These are phyloP conservation scores for Ophiostoma australiae DNA, from an alignment of 2,329 filamentous ascomycete species.

Conservation along the genomic window DNA sequence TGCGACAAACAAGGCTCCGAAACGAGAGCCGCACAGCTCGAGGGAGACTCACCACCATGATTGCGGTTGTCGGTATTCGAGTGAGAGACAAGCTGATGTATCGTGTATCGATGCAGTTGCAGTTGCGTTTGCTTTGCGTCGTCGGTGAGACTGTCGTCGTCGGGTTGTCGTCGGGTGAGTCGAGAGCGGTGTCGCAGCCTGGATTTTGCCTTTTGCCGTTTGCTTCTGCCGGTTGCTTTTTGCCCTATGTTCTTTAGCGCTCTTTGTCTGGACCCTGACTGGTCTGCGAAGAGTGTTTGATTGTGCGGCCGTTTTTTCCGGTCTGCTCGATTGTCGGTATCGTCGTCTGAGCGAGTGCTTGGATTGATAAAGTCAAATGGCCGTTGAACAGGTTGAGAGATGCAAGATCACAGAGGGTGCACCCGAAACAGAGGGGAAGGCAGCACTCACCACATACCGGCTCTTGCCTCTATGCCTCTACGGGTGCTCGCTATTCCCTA, in stretches of 20 bases:
- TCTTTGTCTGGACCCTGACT: not conserved
- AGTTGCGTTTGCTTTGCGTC: not conserved
- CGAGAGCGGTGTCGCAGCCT: slow-evolving; percentile 11
- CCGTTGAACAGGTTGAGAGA: slow-evolving; percentile 12
- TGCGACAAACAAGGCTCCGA: slow-evolving; percentile 19
- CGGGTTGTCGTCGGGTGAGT: not conserved
- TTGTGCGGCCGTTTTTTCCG: not conserved
- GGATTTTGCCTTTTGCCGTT: not conserved
- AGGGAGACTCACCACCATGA: slow-evolving; percentile 28
- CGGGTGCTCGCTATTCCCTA: not conserved
- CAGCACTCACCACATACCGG: slow-evolving; percentile 15
- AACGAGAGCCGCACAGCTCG: slow-evolving; percentile 4
- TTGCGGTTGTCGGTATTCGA: slow-evolving; percentile 10
- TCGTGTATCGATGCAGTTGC: not conserved
- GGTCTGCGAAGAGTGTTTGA: not conserved
- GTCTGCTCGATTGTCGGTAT: not conserved
- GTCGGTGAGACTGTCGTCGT: not conserved
- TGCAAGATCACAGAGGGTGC: slow-evolving; percentile 13
- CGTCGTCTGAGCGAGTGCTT: not conserved
- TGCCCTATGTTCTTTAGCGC: slow-evolving; percentile 7
- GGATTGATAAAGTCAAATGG: not conserved
- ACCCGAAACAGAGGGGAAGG: slow-evolving; percentile 21
- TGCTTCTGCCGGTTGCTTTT: not conserved
- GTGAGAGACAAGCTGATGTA: not conserved
- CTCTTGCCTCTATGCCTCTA: slow-evolving; percentile 2